These are phyloP conservation scores for Spergularia marina DNA, from an alignment of 148 eudicot genomes.

Conservation along the genomic window DNA sequence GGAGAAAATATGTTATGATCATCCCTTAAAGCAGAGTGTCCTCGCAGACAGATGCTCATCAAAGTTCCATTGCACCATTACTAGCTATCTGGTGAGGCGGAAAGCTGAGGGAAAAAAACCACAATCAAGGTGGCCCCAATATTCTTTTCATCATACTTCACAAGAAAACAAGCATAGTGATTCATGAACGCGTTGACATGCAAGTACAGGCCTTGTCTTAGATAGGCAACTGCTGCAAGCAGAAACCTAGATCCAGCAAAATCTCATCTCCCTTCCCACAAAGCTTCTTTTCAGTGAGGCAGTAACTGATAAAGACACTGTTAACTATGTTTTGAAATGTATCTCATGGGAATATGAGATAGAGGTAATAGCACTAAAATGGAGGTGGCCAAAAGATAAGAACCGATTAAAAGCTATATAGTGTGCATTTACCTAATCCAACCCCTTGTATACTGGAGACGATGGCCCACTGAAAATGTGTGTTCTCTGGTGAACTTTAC, in stretches of 20 bases:
- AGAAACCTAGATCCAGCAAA: not conserved
- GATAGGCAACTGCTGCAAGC: not conserved
- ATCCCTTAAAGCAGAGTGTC: no score
- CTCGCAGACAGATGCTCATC: not conserved
- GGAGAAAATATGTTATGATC: no score
- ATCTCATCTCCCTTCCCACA: no score
- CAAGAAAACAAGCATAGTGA: not conserved
- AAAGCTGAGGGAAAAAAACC: not conserved
- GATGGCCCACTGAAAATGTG: constrained; percentile 53
- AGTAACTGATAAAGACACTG: no score
- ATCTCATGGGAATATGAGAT: not conserved
- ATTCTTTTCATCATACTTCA: no score
- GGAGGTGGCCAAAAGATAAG: not conserved
- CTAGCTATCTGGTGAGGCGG: not conserved
- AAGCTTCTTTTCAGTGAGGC: not conserved
- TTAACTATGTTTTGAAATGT: not conserved
- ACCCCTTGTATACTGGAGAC: constrained; percentile 47
- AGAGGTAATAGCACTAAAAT: not conserved
- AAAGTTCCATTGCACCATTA: not conserved
- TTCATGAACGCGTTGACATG: not conserved
- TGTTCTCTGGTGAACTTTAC: constrained; percentile 44
- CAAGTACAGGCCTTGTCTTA: not conserved
- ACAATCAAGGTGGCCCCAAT: no score
- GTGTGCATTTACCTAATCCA: constrained; percentile 47
- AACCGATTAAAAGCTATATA: not conserved